Evolutionary conservation across 345 rosid genomes (phyloP).

Genomic region (Corchorus capsularis): DNA sequence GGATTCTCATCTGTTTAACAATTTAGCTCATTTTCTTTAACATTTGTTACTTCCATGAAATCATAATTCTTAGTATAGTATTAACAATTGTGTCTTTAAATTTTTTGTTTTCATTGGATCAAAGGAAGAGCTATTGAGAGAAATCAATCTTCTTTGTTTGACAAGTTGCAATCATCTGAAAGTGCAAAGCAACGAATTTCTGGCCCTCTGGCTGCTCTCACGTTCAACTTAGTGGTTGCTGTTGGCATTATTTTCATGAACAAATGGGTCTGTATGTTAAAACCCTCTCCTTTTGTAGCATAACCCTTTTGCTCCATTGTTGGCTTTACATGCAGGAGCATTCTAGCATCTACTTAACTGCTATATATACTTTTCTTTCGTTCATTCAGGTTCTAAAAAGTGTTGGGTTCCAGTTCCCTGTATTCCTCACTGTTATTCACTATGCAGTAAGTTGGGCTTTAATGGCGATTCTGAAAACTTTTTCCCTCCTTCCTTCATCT

Average conservation of each 20-base stretch:
- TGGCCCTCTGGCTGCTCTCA: conserved; percentile 65
- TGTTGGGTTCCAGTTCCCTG: conserved; percentile 80
- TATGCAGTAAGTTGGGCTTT: conserved; percentile 71
- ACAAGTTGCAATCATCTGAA: conserved; percentile 57
- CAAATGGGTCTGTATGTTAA: conserved; percentile 63
- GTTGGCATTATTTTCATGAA: conserved; percentile 79
- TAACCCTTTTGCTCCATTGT: not conserved
- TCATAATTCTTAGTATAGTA: not conserved
- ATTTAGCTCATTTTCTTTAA: not conserved
- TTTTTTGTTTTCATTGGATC: not conserved
- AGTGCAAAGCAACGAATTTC: conserved; percentile 56
- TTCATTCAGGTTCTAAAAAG: conserved; percentile 74
- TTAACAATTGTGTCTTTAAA: no score
- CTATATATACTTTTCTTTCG: not conserved
- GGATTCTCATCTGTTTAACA: not conserved
- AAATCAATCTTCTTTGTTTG: conserved; percentile 57
- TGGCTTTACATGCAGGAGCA: not conserved
- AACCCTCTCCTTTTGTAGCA: not conserved
- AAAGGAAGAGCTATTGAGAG: conserved; percentile 74
- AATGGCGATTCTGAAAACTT: conserved; percentile 78
- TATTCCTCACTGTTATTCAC: conserved; percentile 84
- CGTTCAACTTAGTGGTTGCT: conserved; percentile 80
- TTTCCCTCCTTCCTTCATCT: conserved; percentile 73
- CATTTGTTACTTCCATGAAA: not conserved
- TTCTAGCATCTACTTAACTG: conserved; percentile 4